Percentiles rank a stretch among this genome's conserved stretches.
Conservation (phyloP, 2,329 filamentous ascomycete species). For the Pseudogymnoascus sp. region DNA sequence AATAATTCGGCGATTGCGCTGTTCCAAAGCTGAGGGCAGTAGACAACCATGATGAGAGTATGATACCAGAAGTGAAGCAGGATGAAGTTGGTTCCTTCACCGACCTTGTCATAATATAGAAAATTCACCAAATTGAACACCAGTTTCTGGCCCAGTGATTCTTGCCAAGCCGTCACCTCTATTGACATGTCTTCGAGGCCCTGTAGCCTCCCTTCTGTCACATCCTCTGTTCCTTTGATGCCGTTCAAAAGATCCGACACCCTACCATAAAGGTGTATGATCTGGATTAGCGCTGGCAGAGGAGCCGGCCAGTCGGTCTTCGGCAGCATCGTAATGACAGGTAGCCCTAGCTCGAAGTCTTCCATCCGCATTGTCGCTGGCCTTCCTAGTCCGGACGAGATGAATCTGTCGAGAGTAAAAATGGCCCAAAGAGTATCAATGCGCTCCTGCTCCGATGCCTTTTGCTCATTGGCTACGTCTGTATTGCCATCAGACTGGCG, state of each 20-base stretch:
- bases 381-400: constrained; percentile 78
- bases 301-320: constrained; percentile 64
- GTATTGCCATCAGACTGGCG: constrained; percentile 11
- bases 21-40: constrained; percentile 75
- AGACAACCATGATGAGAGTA: constrained; percentile 73
- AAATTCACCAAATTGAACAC: constrained; percentile 85
- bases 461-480: constrained; percentile 10
- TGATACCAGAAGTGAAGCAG: constrained; percentile 85
- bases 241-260: constrained; percentile 81
- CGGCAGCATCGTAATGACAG: constrained; percentile 41
- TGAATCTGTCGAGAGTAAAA: constrained; percentile 78
- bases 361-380: constrained; percentile 77
- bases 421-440: constrained; percentile 87
- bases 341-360: constrained; percentile 74
- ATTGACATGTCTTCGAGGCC: constrained; percentile 70
- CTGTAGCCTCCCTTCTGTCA: constrained; percentile 66
- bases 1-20: constrained; percentile 63
- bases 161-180: constrained; percentile 64
- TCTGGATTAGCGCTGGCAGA: constrained; percentile 71
- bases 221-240: constrained; percentile 63
- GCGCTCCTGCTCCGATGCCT: constrained; percentile 44
- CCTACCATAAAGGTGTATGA: constrained; percentile 77
- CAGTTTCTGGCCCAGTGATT: constrained; percentile 63
- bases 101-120: constrained; percentile 70
- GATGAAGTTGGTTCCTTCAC: constrained; percentile 80